Evolutionary conservation across 225 moss, liverwort and hornwort species (phyloP).

Genomic region (Marchantia polymorpha): DNA sequence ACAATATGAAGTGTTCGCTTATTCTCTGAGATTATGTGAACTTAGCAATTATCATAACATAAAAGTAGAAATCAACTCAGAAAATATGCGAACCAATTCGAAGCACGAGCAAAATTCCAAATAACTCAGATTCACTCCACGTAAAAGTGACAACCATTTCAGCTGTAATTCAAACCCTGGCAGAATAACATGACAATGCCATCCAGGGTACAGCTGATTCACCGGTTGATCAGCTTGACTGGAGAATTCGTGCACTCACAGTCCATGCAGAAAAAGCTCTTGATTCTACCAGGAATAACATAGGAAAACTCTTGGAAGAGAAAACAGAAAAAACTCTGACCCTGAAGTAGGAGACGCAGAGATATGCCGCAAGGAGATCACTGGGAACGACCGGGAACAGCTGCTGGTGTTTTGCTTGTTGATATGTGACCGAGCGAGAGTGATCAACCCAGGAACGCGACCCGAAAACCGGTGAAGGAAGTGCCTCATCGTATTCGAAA

Average conservation of each 20-base stretch:
- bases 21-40: no score
- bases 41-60: no score
- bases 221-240: not conserved
- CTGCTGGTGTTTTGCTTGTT: not conserved
- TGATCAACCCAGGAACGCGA: slow-evolving; percentile 16
- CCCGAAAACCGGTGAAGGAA: slow-evolving; percentile 33
- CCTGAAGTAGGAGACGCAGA: slow-evolving; percentile 25
- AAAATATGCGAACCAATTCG: no score
- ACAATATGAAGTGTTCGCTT: no score
- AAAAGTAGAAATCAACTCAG: no score
- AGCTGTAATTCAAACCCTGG: not conserved
- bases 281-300: not conserved
- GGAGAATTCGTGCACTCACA: not conserved
- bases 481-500: slow-evolving; percentile 29
- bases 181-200: not conserved
- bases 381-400: not conserved
- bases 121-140: no score
- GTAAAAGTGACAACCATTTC: not conserved
- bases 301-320: not conserved
- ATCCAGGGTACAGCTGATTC: no score
- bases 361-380: slow-evolving; percentile 22
- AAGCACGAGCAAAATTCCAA: no score
- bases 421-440: slow-evolving; percentile 1
- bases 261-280: not conserved
- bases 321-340: slow-evolving; percentile 7